Percentiles rank a stretch among this genome's conserved stretches.
Evolutionary conservation across 2,329 filamentous ascomycete species (phyloP).

Genomic region (Cladophialophora psammophila): DNA sequence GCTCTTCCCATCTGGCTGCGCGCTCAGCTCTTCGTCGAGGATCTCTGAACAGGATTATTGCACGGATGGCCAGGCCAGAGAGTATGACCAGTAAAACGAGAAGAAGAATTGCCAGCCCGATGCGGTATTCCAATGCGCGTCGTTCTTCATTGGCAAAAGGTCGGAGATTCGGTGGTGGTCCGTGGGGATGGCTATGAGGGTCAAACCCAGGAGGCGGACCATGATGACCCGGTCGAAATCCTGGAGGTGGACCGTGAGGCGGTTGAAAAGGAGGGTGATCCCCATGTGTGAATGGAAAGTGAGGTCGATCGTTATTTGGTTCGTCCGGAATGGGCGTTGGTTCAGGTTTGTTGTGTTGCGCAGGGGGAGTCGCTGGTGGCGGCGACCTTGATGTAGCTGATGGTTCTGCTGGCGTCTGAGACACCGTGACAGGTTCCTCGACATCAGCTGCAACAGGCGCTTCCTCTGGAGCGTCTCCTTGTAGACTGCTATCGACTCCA

Average conservation of each 20-base stretch:
- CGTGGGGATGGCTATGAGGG: not conserved
- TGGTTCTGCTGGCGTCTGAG: not conserved
- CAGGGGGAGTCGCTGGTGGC: not conserved
- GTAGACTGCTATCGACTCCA: not conserved
- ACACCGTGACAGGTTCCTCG: not conserved
- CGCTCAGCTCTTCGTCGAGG: slow-evolving; percentile 60
- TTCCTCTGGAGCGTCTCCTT: not conserved
- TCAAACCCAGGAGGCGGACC: slow-evolving; percentile 19
- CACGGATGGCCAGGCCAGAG: slow-evolving; percentile 53
- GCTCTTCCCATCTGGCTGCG: slow-evolving; percentile 62
- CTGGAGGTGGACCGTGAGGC: slow-evolving; percentile 9
- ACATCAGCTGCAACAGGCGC: not conserved
- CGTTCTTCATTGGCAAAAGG: slow-evolving; percentile 5
- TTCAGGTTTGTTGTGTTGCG: not conserved
- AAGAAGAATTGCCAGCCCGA: slow-evolving; percentile 46
- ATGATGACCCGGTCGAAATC: slow-evolving; percentile 17
- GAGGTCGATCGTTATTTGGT: slow-evolving; percentile 10
- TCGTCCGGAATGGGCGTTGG: not conserved
- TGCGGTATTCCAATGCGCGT: slow-evolving; percentile 17
- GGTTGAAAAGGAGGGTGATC: slow-evolving; percentile 17
- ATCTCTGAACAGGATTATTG: slow-evolving; percentile 58
- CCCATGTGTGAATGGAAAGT: not conserved
- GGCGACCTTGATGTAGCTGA: not conserved
- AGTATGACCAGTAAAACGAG: slow-evolving; percentile 49
- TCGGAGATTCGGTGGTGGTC: not conserved